Conservation (phyloP, 2,329 filamentous ascomycete species). For the Cladosporium sp. region DNA sequence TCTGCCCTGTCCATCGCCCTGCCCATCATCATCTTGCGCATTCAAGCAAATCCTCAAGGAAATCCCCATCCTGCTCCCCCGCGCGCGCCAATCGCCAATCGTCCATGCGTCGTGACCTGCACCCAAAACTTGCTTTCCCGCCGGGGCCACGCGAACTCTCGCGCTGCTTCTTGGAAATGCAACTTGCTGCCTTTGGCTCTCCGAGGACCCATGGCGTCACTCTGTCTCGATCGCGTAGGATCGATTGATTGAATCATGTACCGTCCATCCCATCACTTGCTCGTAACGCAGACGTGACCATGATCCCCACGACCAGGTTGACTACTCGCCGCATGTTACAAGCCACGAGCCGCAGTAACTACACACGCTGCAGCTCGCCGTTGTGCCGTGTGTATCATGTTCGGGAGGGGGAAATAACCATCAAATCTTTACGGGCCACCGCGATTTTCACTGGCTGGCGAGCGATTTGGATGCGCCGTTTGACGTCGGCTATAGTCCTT, state of each 20-base stretch:
- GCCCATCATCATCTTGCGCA: background rate
- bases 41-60: background rate
- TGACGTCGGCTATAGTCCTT: slow-evolving; percentile 8
- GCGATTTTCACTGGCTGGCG: background rate
- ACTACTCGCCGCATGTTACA: background rate
- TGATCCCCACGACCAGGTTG: slow-evolving; percentile 1
- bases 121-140: slow-evolving; percentile 20
- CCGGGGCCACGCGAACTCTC: background rate
- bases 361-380: slow-evolving; percentile 1
- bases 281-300: background rate
- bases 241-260: background rate
- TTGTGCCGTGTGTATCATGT: background rate
- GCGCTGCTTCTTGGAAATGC: background rate
- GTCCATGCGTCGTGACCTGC: background rate
- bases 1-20: background rate
- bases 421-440: background rate
- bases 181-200: background rate
- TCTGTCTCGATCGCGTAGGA: background rate
- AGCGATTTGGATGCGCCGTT: slow-evolving; percentile 7
- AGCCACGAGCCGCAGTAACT: slow-evolving; percentile 6
- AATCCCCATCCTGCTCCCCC: slow-evolving; percentile 7
- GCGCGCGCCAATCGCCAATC: slow-evolving; percentile 16
- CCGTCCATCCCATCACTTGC: background rate
- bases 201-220: slow-evolving; percentile 13
- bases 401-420: background rate